Percentiles rank a stretch among this genome's conserved stretches.
Conservation (phyloP, 176 grass and related monocot genomes). For the Zoysia pacifica region DNA sequence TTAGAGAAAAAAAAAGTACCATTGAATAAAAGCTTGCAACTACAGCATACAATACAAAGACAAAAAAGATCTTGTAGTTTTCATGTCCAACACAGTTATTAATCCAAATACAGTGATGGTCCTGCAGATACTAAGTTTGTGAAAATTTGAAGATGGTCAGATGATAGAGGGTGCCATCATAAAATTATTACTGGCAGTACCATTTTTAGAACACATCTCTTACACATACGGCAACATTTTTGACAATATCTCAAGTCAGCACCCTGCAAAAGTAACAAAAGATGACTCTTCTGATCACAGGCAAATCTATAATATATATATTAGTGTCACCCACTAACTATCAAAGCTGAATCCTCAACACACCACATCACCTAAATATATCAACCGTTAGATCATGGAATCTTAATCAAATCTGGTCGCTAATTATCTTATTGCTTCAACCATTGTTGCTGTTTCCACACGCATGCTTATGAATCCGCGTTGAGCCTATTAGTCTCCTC, state of each 20-base stretch:
- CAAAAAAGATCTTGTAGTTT: slow-evolving; percentile 92
- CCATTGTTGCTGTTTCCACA: too few species aligned
- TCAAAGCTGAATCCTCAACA: too few species aligned
- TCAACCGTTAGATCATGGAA: too few species aligned
- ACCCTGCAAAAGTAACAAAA: slow-evolving; percentile 61
- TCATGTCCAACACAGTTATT: slow-evolving; percentile 94
- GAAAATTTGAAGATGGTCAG: slow-evolving; percentile 23
- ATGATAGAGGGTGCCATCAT: slow-evolving; percentile 10
- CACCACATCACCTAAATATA: too few species aligned
- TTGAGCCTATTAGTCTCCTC: too few species aligned
- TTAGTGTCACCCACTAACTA: too few species aligned
- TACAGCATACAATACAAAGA: slow-evolving; percentile 88
- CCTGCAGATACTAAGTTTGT: slow-evolving; percentile 51
- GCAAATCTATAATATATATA: too few species aligned
- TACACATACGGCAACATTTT: slow-evolving; percentile 87
- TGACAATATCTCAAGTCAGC: slow-evolving; percentile 96
- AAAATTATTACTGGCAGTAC: slow-evolving; percentile 39
- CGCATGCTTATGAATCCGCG: too few species aligned
- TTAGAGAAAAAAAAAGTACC: slow-evolving; percentile 46
- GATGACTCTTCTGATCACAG: slow-evolving; percentile 1
- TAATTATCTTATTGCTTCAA: too few species aligned
- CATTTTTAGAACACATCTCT: slow-evolving; percentile 98
- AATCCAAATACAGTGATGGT: slow-evolving; percentile 98
- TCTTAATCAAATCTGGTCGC: too few species aligned
- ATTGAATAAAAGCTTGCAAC: slow-evolving; percentile 78